A percentile compares a stretch with the other conserved stretches of the same genome.
Evolutionary conservation across 129 eudicot genomes (phyloP).

Genomic region (Artemisia tridentata): DNA sequence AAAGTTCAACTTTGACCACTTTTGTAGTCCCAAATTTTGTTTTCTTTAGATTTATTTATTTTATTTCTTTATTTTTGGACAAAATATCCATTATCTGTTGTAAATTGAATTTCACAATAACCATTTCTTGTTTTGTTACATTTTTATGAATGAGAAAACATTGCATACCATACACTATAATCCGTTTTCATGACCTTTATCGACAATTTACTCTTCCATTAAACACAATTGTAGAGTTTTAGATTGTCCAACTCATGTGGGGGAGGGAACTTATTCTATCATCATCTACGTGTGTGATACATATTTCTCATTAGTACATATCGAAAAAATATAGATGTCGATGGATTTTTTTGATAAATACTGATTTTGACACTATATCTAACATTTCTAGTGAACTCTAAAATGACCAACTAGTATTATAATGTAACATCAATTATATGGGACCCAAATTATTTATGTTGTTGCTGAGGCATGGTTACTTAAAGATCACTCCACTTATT

Average conservation of each 20-base stretch:
- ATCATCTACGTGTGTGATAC: conserved; percentile 3
- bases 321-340: not conserved
- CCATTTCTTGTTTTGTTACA: not conserved
- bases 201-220: too few relatives aligned
- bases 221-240: not conserved
- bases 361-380: too few relatives aligned
- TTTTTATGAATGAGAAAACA: too few relatives aligned
- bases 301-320: not conserved
- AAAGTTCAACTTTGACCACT: too few relatives aligned
- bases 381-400: too few relatives aligned
- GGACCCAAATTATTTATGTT: not conserved
- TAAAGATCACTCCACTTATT: conserved; percentile 8
- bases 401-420: not conserved
- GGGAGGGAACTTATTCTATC: conserved; percentile 11
- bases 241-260: conserved; percentile 3
- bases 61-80: not conserved
- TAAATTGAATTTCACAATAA: not conserved
- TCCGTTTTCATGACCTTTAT: too few relatives aligned
- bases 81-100: not conserved
- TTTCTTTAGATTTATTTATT: not conserved
- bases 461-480: conserved; percentile 13
- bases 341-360: not conserved
- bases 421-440: not conserved
- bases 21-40: not conserved
- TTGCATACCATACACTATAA: too few relatives aligned